These are phyloP conservation scores for Achlya hypogyna DNA, from an alignment of 352 stramenopile species.

Conservation along the genomic window DNA sequence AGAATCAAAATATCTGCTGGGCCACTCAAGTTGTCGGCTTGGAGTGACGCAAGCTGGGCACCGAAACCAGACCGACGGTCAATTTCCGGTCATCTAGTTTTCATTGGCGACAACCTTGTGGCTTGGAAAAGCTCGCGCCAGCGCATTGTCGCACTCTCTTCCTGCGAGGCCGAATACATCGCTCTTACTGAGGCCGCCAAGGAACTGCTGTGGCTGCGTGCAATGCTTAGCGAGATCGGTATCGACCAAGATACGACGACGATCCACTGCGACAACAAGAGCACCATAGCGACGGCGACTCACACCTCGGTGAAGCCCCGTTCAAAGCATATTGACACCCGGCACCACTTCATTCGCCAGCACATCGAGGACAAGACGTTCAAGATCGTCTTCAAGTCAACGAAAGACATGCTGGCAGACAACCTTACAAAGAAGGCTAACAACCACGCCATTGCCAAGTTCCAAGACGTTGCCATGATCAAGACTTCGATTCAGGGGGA, in stretches of 20 bases:
- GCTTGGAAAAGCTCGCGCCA: constrained; percentile 9
- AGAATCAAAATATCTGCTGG: neutral
- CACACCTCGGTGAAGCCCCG: constrained; percentile 7
- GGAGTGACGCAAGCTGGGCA: constrained; percentile 8
- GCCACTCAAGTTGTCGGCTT: neutral
- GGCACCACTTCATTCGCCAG: constrained; percentile 24
- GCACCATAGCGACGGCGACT: constrained; percentile 12
- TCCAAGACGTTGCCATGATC: neutral
- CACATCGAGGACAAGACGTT: constrained; percentile 13
- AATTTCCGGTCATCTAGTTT: constrained; percentile 5
- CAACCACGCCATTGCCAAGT: neutral
- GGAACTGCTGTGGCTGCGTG: constrained; percentile 20
- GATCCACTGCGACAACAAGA: constrained; percentile 20
- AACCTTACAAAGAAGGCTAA: constrained; percentile 22
- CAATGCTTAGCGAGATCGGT: constrained; percentile 1
- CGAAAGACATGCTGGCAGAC: constrained; percentile 22
- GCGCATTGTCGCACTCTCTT: constrained; percentile 19
- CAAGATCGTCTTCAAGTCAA: constrained; percentile 19
- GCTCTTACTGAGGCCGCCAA: constrained; percentile 20
- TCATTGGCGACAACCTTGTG: neutral
- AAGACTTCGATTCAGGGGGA: neutral
- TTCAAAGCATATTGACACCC: constrained; percentile 28
- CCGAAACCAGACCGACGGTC: neutral
- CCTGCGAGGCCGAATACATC: constrained; percentile 23
- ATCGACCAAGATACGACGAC: constrained; percentile 17